Evolutionary conservation across 2,329 filamentous ascomycete species (phyloP), one percentile per base, ranked within the genome.

Genomic region (Fusarium agapanthi): DNA sequence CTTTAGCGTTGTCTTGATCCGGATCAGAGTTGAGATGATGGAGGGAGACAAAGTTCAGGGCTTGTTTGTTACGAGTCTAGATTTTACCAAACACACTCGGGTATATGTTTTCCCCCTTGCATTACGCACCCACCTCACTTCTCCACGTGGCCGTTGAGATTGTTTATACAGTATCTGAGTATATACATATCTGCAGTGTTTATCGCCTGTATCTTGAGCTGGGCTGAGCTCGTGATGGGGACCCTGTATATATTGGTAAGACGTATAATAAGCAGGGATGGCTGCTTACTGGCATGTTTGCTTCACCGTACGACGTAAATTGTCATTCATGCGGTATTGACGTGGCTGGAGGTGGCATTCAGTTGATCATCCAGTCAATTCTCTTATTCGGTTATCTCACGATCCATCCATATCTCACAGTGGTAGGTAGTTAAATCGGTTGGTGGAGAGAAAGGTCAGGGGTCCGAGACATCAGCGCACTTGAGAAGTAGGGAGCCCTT

Each of bases 61-160:
- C 65, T 59, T 54, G 34, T 24, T 37, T 22, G 34, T 28, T 38
- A 28, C 24, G 30, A 51, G 51, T 55, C 62, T 43, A 71, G 45
- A 35, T 40, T 63, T 50, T 22, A 14, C n/a, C 13, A 11, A 11
- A 22, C 20, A 22, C 44, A 24, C 30, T 57, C 63, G 44, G 57
- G 48, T 30, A 13, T 30, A 28, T 7, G 11, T 34, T 41, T 35
- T 14, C 54, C 71, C 75, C 75, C 72, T 64, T 77, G 73, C 73
- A 66, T 69, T 58, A 41, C 20, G 45, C 50, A 69, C 32, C 32
- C 15, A 34, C 32, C 15, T 15, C 14, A 34, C 22, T 57, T 55
- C 54, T 63, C 74, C 73, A 76, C 75, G 75, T 76, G 75, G 75
- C 71, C 65, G 67, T 41, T 57, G 54, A 37, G 55, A 40, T 54